Evolutionary conservation across 495 filamentous ascomycete genomes (phyloP), one percentile per base, ranked within the genome.

Genomic region (Tuber umbilicatum): DNA sequence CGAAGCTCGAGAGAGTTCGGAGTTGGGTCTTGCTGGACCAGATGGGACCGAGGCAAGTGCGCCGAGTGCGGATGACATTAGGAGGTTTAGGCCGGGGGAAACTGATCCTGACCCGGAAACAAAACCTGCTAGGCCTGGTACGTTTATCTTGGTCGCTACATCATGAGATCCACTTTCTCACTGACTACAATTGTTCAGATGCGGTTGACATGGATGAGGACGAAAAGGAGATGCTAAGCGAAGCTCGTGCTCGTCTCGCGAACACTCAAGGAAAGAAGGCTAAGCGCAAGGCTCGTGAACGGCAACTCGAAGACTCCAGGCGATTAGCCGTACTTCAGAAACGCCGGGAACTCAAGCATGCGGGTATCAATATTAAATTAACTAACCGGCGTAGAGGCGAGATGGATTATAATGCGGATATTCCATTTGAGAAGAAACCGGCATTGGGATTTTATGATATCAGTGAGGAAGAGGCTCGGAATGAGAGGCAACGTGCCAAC

Each of bases 401-500:
- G 86, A 98, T 99, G 94, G 95, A 99, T 83, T 99, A 99, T 86
- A 98, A 98, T 82, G 96, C 95, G 73, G 95, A 98, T 80, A 95
- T 98, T 74, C 95, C 96, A 4, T 97, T 99, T 79, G 95, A 99
- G 84, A 97, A 97, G 84, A 91, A 90, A 55, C 89, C 94, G 0
- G 91, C 92, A 7, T 88, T 92, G 72, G 95, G 95, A 43, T 99
- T 99, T 81, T 97, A 93, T 84, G 95, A 99, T 78, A 98, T 95
- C 3, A 86, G 84, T 10, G 93, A 97, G 19, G 95, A 99, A 79
- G 86, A 90, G 70, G 81, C 83, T 27, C 86, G 87, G 75, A 99
- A 99, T 83, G 96, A 99, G 85, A 90, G 88, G 71, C 91, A 97
- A 83, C 89, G 93, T 47, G 91, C 93, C 70, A 89, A 90, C 74